Percentiles rank a stretch among this genome's conserved stretches.
phyloP scores from a whole-genome alignment of 768 basidiomycete genomes.

The Multifurca ochricompacta region DNA sequence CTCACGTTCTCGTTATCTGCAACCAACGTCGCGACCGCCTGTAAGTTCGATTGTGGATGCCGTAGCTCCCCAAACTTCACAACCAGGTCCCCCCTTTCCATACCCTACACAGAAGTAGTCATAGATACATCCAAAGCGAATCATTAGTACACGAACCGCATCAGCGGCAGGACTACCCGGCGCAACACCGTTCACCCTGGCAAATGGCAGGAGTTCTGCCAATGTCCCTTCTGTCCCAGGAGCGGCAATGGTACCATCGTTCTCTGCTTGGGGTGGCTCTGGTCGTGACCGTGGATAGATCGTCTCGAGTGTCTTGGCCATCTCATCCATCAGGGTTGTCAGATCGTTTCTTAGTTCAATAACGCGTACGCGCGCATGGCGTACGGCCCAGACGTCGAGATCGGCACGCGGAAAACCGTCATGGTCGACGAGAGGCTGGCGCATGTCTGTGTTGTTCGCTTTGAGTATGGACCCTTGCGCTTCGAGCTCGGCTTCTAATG shows the following conservation, averaged over 20 bases:
- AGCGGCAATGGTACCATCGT: conserved; percentile 7
- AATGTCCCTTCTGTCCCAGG: neutral
- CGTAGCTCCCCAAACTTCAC: conserved; percentile 65
- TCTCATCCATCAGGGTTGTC: conserved; percentile 50
- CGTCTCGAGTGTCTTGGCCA: conserved; percentile 59
- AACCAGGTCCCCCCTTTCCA: conserved; percentile 62
- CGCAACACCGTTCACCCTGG: conserved; percentile 74
- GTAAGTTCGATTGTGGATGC: conserved; percentile 43
- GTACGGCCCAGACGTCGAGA: conserved; percentile 75
- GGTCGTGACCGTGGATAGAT: conserved; percentile 50
- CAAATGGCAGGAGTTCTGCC: conserved; percentile 47
- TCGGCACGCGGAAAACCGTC: conserved; percentile 89
- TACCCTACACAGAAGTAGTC: conserved; percentile 39
- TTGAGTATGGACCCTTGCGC: conserved; percentile 54
- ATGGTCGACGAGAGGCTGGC: conserved; percentile 69
- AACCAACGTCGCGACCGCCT: conserved; percentile 69
- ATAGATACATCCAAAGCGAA: conserved; percentile 16
- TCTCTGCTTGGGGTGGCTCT: conserved; percentile 20
- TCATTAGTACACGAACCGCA: conserved; percentile 47
- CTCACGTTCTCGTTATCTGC: conserved; percentile 66
- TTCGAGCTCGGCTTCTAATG: conserved; percentile 65
- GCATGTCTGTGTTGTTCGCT: conserved; percentile 55
- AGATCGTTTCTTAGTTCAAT: conserved; percentile 79
- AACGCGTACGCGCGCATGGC: conserved; percentile 67
- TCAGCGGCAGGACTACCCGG: conserved; percentile 74